These are phyloP conservation scores for Viola pubescens DNA, from an alignment of 441 rosid genomes.

Conservation along the genomic window DNA sequence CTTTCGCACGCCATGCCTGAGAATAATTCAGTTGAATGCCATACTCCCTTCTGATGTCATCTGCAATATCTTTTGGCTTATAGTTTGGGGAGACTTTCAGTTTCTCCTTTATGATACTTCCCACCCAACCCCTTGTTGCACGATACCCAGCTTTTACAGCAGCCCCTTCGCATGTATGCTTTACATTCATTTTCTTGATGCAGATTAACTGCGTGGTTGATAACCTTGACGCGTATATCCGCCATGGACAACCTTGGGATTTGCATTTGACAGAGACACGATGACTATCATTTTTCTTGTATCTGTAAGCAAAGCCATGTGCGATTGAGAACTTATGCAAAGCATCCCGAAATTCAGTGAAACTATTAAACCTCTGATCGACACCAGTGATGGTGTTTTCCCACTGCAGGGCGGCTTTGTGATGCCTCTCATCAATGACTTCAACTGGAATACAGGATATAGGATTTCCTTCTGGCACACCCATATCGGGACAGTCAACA, in stretches of 20 bases:
- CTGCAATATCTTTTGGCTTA: conserved; percentile 36
- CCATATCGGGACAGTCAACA: conserved; percentile 28
- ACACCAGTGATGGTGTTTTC: conserved; percentile 78
- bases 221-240: conserved; percentile 38
- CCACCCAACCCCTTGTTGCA: conserved; percentile 44
- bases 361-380: conserved; percentile 73
- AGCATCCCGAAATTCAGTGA: conserved; percentile 67
- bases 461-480: conserved; percentile 29
- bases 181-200: conserved; percentile 34
- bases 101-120: conserved; percentile 39
- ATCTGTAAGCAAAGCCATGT: conserved; percentile 41
- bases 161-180: conserved; percentile 40
- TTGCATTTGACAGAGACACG: conserved; percentile 25
- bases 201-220: conserved; percentile 38
- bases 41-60: conserved; percentile 35
- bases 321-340: conserved; percentile 80
- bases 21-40: conserved; percentile 42
- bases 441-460: conserved; percentile 25
- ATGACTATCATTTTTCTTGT: conserved; percentile 26
- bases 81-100: conserved; percentile 37
- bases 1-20: conserved; percentile 46
- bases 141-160: conserved; percentile 37
- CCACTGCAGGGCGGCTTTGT: conserved; percentile 59
- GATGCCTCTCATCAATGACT: conserved; percentile 35
- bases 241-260: conserved; percentile 32